Conservation (phyloP, 148 eudicot species). For the Rhododendron ovatum region DNA sequence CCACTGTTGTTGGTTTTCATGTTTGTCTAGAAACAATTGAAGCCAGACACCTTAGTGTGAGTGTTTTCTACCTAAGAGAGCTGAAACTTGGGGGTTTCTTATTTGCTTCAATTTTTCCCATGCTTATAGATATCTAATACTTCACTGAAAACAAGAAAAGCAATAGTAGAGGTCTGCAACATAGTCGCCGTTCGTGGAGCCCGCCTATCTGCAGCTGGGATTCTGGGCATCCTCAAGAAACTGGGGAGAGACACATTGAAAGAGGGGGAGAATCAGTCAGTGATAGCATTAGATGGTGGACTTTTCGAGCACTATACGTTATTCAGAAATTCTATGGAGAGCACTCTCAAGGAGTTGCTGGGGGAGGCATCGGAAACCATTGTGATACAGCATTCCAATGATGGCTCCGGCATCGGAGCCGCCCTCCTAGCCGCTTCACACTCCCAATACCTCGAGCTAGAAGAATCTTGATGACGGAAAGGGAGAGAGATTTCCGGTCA, state of each 20-base stretch:
- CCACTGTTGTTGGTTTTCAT: neutral
- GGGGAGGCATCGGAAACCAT: constrained; percentile 59
- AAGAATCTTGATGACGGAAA: constrained; percentile 14
- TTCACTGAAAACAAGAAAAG: constrained; percentile 69
- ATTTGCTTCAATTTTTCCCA: neutral
- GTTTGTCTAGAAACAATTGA: neutral
- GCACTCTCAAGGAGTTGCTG: constrained; percentile 64
- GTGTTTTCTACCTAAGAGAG: neutral
- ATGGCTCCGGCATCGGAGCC: constrained; percentile 93
- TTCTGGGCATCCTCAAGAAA: constrained; percentile 76
- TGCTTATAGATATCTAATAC: constrained; percentile 57
- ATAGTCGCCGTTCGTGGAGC: constrained; percentile 79
- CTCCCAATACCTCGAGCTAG: constrained; percentile 58
- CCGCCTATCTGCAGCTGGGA: constrained; percentile 89
- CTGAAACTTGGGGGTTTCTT: neutral
- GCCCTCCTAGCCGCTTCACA: constrained; percentile 94
- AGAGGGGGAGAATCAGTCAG: constrained; percentile 54
- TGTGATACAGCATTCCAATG: constrained; percentile 67
- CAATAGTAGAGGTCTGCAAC: constrained; percentile 62
- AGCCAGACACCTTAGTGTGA: neutral
- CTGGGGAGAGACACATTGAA: constrained; percentile 58
- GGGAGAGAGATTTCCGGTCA: neutral
- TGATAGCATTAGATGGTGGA: constrained; percentile 83
- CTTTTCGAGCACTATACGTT: constrained; percentile 76
- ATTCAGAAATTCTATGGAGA: constrained; percentile 67